A percentile compares a stretch with the other conserved stretches of the same genome.
These are phyloP conservation scores for Podospora pseudopauciseta DNA, from an alignment of 495 filamentous ascomycete genomes.

Conservation along the genomic window DNA sequence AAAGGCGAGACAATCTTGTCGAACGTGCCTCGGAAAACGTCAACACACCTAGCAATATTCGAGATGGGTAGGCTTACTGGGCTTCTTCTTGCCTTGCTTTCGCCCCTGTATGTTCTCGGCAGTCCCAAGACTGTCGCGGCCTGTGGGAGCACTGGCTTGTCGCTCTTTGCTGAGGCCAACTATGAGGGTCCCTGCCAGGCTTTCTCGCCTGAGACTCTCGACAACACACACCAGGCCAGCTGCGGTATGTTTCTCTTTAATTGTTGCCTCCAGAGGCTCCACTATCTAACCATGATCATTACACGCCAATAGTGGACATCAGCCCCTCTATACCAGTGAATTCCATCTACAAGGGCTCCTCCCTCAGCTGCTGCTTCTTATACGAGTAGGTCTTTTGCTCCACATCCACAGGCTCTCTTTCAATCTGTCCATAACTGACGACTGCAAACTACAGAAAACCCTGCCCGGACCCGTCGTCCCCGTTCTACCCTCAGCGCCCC, in stretches of 20 bases:
- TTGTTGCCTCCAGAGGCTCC: background rate
- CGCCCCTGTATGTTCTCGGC: background rate
- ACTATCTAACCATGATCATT: background rate
- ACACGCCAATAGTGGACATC: background rate
- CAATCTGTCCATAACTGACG: background rate
- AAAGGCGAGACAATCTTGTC: background rate
- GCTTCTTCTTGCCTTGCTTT: background rate
- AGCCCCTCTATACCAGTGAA: background rate
- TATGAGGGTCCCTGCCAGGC: background rate
- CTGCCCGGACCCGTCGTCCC: background rate
- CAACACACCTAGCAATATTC: background rate
- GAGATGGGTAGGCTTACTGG: background rate
- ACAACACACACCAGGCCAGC: background rate
- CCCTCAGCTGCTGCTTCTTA: background rate
- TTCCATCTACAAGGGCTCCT: background rate
- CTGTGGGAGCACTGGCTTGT: background rate
- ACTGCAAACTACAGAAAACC: background rate
- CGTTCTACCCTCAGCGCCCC: background rate
- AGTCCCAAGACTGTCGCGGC: background rate
- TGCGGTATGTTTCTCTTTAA: background rate
- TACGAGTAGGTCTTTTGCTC: background rate
- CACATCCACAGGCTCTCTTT: background rate
- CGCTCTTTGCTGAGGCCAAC: background rate
- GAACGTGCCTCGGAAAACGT: background rate
- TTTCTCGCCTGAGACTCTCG: background rate